A percentile compares a stretch with the other conserved stretches of the same genome.
Conservation (phyloP, 176 grass and related monocot genomes). For the Juncus effusus region DNA sequence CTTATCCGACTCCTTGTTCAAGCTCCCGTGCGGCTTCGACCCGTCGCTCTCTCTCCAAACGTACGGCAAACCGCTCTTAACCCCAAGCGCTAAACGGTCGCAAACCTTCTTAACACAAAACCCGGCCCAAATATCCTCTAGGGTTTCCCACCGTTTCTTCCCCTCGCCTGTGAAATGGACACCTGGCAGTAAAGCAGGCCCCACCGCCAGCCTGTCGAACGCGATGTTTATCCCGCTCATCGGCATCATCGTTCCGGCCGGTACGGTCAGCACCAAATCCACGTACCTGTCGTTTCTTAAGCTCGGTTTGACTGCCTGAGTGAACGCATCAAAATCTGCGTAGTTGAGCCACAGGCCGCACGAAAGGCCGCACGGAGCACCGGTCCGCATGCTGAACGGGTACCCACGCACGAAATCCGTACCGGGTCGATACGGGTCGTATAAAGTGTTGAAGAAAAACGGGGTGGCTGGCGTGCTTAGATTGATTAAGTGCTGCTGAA, state of each 20-base stretch:
- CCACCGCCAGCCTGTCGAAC: constrained; percentile 78
- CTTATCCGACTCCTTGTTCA: constrained; percentile 74
- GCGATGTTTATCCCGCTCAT: constrained; percentile 87
- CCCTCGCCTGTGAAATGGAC: constrained; percentile 64
- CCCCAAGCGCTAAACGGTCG: constrained; percentile 57
- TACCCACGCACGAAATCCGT: constrained; percentile 96
- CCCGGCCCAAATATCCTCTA: constrained; percentile 85
- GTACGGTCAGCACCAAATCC: constrained; percentile 94
- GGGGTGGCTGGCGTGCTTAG: constrained; percentile 70
- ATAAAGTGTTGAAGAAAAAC: constrained; percentile 93
- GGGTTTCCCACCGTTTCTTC: constrained; percentile 74
- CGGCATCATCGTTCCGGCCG: constrained; percentile 59
- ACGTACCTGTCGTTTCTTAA: constrained; percentile 67
- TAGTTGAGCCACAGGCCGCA: constrained; percentile 89
- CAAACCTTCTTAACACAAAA: constrained; percentile 72
- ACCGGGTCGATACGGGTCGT: constrained; percentile 72
- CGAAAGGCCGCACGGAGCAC: constrained; percentile 71
- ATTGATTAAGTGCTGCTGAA: constrained; percentile 75
- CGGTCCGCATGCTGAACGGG: constrained; percentile 80
- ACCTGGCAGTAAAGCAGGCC: constrained; percentile 68
- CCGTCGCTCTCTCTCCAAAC: constrained; percentile 67
- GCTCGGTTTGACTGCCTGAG: constrained; percentile 82
- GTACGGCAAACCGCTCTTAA: constrained; percentile 91
- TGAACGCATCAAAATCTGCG: constrained; percentile 79
- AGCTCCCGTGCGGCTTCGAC: constrained; percentile 59